phyloP scores from a whole-genome alignment of 495 filamentous ascomycete genomes.

The Talaromyces nanjingensis region DNA sequence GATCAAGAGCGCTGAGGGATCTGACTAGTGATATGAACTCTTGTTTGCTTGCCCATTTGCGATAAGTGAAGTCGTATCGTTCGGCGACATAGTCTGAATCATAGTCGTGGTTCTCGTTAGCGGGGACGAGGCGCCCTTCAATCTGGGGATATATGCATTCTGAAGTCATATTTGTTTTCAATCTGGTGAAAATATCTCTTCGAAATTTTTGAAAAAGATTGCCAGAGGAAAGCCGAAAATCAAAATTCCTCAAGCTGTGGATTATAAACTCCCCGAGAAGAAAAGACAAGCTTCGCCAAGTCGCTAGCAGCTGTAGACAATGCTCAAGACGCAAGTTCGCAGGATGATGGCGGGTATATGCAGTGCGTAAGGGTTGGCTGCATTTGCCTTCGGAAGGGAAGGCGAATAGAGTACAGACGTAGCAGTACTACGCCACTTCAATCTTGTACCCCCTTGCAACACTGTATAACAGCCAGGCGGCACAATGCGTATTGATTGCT shows the following conservation, averaged over 20 bases:
- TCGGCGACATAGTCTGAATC: not conserved
- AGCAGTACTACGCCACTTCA: not conserved
- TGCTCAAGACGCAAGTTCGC: not conserved
- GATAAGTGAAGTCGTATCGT: not conserved
- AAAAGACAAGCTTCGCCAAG: slow-evolving; percentile 9
- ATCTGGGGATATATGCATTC: not conserved
- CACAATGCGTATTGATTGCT: not conserved
- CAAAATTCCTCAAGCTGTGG: not conserved
- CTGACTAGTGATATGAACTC: not conserved
- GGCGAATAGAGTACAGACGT: not conserved
- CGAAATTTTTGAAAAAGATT: not conserved
- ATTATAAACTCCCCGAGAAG: not conserved
- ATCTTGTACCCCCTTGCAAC: not conserved
- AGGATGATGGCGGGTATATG: not conserved
- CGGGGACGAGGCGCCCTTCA: not conserved
- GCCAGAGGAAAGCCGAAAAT: not conserved
- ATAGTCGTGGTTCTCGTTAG: not conserved
- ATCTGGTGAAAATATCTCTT: not conserved
- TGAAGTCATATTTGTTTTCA: not conserved
- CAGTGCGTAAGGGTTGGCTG: not conserved
- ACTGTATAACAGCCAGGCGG: not conserved
- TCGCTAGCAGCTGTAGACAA: not conserved
- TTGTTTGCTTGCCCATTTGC: not conserved
- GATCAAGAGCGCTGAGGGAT: not conserved
- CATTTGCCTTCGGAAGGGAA: not conserved